Percentiles rank a stretch among this genome's conserved stretches.
Conservation (phyloP, 2,329 filamentous ascomycete genomes). For the Sporothrix dimorphospora region DNA sequence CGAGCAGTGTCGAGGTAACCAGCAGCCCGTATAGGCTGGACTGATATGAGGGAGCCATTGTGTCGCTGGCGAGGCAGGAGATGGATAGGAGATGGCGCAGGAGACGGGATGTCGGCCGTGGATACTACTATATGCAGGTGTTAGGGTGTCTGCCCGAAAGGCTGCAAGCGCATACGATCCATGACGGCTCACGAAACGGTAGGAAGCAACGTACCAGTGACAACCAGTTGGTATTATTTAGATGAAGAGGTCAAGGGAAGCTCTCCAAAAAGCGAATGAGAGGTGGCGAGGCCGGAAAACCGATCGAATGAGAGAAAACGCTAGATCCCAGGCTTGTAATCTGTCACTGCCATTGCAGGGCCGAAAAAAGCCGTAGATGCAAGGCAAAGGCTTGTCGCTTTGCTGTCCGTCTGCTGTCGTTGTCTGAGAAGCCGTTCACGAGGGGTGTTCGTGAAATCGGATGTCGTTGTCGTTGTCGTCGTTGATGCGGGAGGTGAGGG, state of each 20-base stretch:
- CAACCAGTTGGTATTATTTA: neutral
- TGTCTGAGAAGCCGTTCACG: neutral
- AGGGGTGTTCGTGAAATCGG: neutral
- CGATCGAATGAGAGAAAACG: slow-evolving; percentile 3
- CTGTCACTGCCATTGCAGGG: slow-evolving; percentile 30
- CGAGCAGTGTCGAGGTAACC: slow-evolving; percentile 35
- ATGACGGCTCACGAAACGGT: neutral
- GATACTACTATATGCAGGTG: neutral
- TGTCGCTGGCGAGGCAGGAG: neutral
- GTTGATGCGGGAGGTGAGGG: neutral
- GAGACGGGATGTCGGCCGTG: neutral
- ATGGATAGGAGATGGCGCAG: neutral
- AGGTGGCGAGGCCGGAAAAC: neutral
- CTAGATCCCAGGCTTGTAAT: slow-evolving; percentile 18
- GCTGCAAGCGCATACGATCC: neutral
- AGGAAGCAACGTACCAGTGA: neutral
- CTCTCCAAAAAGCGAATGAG: neutral
- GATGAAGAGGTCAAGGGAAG: neutral
- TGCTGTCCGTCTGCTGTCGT: neutral
- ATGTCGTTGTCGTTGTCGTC: neutral
- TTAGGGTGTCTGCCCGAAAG: neutral
- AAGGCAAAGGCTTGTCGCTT: neutral
- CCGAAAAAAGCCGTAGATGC: neutral
- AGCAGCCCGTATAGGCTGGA: slow-evolving; percentile 27
- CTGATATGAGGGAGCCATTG: slow-evolving; percentile 25